Evolutionary conservation across 2,329 filamentous ascomycete species (phyloP), one percentile per base, ranked within the genome.

Genomic region (Phyllosticta citrichinensis): DNA sequence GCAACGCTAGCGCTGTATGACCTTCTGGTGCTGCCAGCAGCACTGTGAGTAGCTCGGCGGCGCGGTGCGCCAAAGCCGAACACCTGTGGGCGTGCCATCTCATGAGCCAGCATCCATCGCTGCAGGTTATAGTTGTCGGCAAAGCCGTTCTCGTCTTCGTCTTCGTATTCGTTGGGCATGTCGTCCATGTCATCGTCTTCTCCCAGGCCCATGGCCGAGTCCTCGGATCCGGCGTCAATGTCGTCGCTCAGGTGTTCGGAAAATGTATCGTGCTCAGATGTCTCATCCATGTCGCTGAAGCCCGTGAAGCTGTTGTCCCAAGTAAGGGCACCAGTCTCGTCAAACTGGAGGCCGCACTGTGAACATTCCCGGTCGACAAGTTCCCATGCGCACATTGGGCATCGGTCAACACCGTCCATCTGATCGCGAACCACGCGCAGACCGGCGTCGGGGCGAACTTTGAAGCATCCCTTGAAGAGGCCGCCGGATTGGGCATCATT

Each of bases 401-500:
- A 89, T 64, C 85, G 79, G 60, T 81, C 74, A 19, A 87, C 80
- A 35, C 81, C 80, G 68, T 88, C 85, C 67, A 80, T 79, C 35
- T 79, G 55, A 9, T 61, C 59, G 40, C 55, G 55, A n/a, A 61
- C 56, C 1, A 50, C 58, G 8, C 58, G 52, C 72, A 71, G 24
- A 70, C 71, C 61, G 53, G 67, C 66, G 12, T 60, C 60, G 30
- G 58, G 60, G 19, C 65, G 65, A 20, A 64, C 67, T 55, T 74
- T 77, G 70, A 86, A 87, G 62, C 76, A 77, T 24, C 85, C 86
- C 63, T 82, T 82, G 73, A 88, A 89, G 5, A 88, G 72, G 2
- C 86, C 86, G 20, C 81, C 81, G 25, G 72, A 76, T 52, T 69
- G 71, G 5, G 72, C 70, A 65, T 83, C 73, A 1, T 67, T 70